Evolutionary conservation across 768 basidiomycete species (phyloP).

Genomic region (Crepidotus variabilis): DNA sequence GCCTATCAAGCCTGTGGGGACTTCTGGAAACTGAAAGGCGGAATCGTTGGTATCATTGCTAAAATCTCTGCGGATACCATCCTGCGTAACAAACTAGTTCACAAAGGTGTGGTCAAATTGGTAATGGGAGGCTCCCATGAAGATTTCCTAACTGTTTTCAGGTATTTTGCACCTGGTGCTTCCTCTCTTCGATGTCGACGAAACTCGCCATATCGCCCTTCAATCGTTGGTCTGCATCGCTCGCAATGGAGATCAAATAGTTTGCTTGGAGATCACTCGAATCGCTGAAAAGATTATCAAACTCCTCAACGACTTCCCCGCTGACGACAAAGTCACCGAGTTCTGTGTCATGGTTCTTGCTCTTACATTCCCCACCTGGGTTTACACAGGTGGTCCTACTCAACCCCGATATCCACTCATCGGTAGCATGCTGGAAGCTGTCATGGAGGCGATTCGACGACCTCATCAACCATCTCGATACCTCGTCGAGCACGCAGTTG

Average conservation of each 20-base stretch:
- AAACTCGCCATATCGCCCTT: slow-evolving; percentile 49
- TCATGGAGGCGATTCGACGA: not conserved
- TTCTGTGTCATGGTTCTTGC: slow-evolving; percentile 49
- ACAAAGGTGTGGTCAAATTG: slow-evolving; percentile 37
- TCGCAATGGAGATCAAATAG: slow-evolving; percentile 51
- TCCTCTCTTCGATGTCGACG: slow-evolving; percentile 46
- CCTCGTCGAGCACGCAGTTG: slow-evolving; percentile 49
- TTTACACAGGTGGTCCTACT: slow-evolving; percentile 32
- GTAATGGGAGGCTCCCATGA: not conserved
- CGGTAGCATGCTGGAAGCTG: slow-evolving; percentile 38
- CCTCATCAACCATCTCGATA: slow-evolving; percentile 22
- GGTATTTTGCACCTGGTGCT: slow-evolving; percentile 56
- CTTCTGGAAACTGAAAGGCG: slow-evolving; percentile 49
- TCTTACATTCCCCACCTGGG: slow-evolving; percentile 44
- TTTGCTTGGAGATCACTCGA: slow-evolving; percentile 49
- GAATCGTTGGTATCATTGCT: slow-evolving; percentile 57
- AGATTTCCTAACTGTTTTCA: slow-evolving; percentile 14
- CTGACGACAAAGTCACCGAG: slow-evolving; percentile 47
- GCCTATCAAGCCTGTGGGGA: slow-evolving; percentile 37
- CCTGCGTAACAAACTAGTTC: slow-evolving; percentile 54
- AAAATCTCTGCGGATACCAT: slow-evolving; percentile 61
- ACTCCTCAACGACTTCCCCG: slow-evolving; percentile 45
- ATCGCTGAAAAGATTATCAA: slow-evolving; percentile 37
- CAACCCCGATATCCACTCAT: slow-evolving; percentile 32
- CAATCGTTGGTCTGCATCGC: slow-evolving; percentile 55